Conservation (phyloP, 129 eudicot species). For the Tanacetum coccineum region DNA sequence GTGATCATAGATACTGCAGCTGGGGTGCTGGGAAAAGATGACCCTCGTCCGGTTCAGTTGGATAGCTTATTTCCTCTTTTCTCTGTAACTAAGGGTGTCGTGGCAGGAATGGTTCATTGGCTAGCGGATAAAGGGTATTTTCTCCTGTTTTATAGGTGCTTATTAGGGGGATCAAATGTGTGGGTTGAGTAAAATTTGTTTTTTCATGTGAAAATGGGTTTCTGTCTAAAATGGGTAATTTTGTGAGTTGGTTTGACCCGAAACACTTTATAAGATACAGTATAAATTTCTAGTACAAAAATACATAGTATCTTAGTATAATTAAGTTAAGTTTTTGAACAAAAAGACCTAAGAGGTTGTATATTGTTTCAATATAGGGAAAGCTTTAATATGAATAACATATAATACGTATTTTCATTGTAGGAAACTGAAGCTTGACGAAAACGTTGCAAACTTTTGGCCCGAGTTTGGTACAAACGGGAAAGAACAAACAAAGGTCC, state of each 20-base stretch:
- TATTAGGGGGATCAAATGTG: too few species aligned
- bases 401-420: not conserved
- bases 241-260: too few species aligned
- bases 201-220: too few species aligned
- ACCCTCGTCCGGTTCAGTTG: conserved; percentile 88
- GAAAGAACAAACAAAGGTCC: conserved; percentile 71
- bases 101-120: conserved; percentile 91
- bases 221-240: too few species aligned
- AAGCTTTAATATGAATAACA: not conserved
- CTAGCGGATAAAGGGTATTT: conserved; percentile 76
- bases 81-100: conserved; percentile 79
- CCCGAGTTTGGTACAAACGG: conserved; percentile 63
- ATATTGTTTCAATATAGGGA: too few species aligned
- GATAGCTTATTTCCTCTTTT: conserved; percentile 81
- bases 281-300: too few species aligned
- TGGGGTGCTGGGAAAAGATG: conserved; percentile 81
- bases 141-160: not conserved
- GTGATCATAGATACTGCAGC: conserved; percentile 95
- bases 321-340: too few species aligned
- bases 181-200: too few species aligned
- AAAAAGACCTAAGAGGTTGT: too few species aligned
- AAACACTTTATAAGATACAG: too few species aligned
- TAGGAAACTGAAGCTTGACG: conserved; percentile 80
- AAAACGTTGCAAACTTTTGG: conserved; percentile 64
- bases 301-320: too few species aligned